phyloP scores from a whole-genome alignment of 2,329 filamentous ascomycete genomes.

The Helicocarpus griseus region DNA sequence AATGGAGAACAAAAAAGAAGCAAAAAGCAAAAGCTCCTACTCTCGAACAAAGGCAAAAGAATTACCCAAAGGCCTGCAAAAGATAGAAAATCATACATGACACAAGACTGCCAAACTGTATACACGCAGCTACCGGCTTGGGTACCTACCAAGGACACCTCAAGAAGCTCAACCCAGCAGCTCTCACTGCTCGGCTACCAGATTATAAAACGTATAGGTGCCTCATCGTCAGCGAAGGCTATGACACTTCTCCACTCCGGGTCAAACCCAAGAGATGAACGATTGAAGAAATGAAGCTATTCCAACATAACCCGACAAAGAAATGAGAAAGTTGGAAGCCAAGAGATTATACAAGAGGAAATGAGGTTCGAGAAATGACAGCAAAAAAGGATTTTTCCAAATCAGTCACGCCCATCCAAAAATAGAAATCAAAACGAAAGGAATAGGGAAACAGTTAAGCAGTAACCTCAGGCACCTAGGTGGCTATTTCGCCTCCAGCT shows the following conservation, averaged over 20 bases:
- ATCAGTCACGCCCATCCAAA: conserved; percentile 15
- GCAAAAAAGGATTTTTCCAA: too few species aligned
- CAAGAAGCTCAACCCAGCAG: neutral
- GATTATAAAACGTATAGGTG: neutral
- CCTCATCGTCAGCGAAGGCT: neutral
- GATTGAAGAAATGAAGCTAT: too few species aligned
- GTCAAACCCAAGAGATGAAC: too few species aligned
- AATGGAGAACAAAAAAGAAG: neutral
- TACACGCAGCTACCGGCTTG: neutral
- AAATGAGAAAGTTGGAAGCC: too few species aligned
- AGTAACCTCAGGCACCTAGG: conserved; percentile 23
- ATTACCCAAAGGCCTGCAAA: too few species aligned
- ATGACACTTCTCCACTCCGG: neutral
- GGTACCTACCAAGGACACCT: neutral
- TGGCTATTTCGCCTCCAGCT: conserved; percentile 38
- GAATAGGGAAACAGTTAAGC: conserved; percentile 4
- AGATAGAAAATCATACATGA: conserved; percentile 1
- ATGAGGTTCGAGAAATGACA: too few species aligned
- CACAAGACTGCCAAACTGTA: neutral
- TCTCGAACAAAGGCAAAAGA: neutral
- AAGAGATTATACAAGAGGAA: too few species aligned
- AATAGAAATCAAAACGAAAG: conserved; percentile 14
- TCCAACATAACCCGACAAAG: too few species aligned
- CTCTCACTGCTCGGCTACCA: neutral
- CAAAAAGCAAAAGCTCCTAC: neutral